Base-by-base conservation (phyloP, 352 stramenopile genomes). In the Thraustochytrium striatum region DNA sequence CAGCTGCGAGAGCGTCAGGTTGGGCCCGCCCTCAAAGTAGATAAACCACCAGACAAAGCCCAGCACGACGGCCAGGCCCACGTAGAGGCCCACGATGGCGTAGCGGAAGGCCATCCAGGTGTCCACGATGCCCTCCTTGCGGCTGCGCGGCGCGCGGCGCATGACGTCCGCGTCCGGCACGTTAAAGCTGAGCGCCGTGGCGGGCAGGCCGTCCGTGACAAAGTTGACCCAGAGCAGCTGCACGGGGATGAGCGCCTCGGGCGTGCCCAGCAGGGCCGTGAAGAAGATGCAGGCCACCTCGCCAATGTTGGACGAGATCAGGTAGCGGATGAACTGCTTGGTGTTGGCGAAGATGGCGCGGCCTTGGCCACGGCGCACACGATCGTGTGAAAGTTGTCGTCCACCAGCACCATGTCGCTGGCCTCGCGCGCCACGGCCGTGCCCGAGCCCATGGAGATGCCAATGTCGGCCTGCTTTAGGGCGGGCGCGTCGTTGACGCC, bases 221-320 rank as follows among this genome's bases (percentile, higher is more conserved):
- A 99, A 87, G 87, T 99, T 99, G n/a, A 99, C 95, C 95, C 95
- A 99, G 13, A 99, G 86, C 13, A 99, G 87, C 85, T 99, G 96
- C 78, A 99, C 96, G 1, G 97, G 94, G 68, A 96, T 98, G 28
- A 99, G 86, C 30, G 93, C 93, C 83, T 99, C 95, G 0, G 96
- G 96, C 36, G 99, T 88, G 47, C 96, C 96, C 36, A 98, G 86
- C 11, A 96, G 86, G 3, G 94, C 94, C 25, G 94, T 95, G 82
- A 99, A 96, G 83, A 99, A 97, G 79, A 99, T 99, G 2, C 95
- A 95, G 43, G 92, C 95, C 43, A 99, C 97, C 86, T 97, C 92
- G 0, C 91, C 89, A 43, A 97, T 93, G 84, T 96, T 97, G 69
- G 89, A 89, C 21, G 92, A 88, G 0, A 98, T 86, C 7, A 92